Conservation (phyloP, 768 basidiomycete genomes). For the Amanita rubescens region DNA sequence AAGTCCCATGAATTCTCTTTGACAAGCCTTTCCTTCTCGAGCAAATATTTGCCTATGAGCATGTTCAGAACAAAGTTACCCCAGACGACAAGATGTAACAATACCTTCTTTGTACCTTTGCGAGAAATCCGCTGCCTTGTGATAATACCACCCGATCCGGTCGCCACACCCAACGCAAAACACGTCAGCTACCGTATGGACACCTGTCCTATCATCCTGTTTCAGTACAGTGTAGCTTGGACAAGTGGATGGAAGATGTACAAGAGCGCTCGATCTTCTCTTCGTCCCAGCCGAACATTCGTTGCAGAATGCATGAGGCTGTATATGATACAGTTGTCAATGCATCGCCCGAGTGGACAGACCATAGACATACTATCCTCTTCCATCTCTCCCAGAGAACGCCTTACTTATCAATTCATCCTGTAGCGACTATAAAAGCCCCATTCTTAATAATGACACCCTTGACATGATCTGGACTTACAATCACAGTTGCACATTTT, state of each 20-base stretch:
- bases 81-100: conserved; percentile 10
- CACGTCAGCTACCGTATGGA: conserved; percentile 75
- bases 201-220: conserved; percentile 50
- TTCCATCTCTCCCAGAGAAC: conserved; percentile 77
- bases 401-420: conserved; percentile 82
- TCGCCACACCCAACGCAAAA: conserved; percentile 77
- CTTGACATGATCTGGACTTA: conserved; percentile 25
- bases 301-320: conserved; percentile 75
- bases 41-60: conserved; percentile 63
- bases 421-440: conserved; percentile 54
- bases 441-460: background rate
- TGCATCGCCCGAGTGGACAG: background rate
- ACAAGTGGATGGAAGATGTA: conserved; percentile 21
- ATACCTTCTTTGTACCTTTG: conserved; percentile 86
- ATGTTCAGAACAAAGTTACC: background rate
- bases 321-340: background rate
- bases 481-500: conserved; percentile 65
- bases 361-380: conserved; percentile 57
- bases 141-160: conserved; percentile 76
- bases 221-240: conserved; percentile 3
- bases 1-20: conserved; percentile 80
- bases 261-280: conserved; percentile 71
- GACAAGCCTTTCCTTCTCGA: conserved; percentile 71
- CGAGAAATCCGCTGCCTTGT: conserved; percentile 63
- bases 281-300: conserved; percentile 66